Evolutionary conservation across 2,329 filamentous ascomycete species (phyloP), one percentile per base, ranked within the genome.

Genomic region (Xylariomycetidae sp.): DNA sequence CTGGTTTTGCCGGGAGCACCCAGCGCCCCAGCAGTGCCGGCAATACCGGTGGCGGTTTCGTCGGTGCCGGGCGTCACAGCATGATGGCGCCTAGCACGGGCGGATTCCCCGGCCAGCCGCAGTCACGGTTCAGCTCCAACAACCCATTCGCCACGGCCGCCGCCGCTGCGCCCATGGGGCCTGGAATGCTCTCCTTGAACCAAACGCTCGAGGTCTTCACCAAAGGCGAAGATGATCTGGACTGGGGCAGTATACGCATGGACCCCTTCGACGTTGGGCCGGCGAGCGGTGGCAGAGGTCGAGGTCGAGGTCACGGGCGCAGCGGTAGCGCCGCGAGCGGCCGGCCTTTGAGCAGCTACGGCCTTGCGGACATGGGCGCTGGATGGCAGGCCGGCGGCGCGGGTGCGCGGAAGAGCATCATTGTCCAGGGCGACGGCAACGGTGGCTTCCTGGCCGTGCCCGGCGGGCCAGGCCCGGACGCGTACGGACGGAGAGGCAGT

Each of bases 151-250:
- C 68, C 2, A 51, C 64, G 1, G 48, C 57, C 23, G 48, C 57
- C 23, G 42, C 56, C 33, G 37, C 37, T 51, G 55, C 14, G 49
- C 60, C 20, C 15, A 44, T 47, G 22, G 60, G 60, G 25, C 61
- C 43, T 3, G 42, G 44, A 2, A 40, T 48, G 32, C 35, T 56
- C 23, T 44, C 46, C 10, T 41, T 73, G 5, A 71, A 67, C 6
- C 68, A 72, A 37, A 72, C 69, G 6, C 68, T 79, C 19, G 74
- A 77, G 43, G 67, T 79, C 15, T 79, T 75, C 41, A 76, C 71
- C 36, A 78, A 77, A 55, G 67, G 68, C 40, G 68, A 75, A 32
- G 72, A 77, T 44, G 67, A 71, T 40, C 58, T 74, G 25, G 67
- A 72, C 46, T 79, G 74, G 74, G 74, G 71, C 34, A 76, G 74